Percentiles rank a stretch among this genome's conserved stretches.
phyloP scores from a whole-genome alignment of 2,329 filamentous ascomycete genomes.

The Beauveria varroae region DNA sequence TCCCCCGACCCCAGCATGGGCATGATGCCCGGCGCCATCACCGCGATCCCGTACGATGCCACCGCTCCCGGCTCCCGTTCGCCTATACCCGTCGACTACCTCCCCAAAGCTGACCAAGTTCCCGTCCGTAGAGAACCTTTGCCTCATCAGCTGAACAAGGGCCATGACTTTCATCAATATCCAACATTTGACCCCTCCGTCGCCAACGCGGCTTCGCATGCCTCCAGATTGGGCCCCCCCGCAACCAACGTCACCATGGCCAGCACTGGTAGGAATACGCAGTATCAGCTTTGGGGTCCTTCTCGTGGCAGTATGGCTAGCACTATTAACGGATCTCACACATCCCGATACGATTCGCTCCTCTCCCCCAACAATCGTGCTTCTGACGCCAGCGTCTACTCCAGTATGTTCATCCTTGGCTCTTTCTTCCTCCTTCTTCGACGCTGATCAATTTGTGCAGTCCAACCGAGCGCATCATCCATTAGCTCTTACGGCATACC shows the following conservation, averaged over 20 bases:
- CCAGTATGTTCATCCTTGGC: conserved; percentile 38
- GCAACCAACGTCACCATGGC: conserved; percentile 63
- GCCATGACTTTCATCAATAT: conserved; percentile 82
- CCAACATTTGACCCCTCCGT: conserved; percentile 58
- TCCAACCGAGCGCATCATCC: conserved; percentile 47
- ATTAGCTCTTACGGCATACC: conserved; percentile 46
- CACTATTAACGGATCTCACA: conserved; percentile 41
- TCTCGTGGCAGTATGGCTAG: conserved; percentile 47
- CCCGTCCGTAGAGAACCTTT: conserved; percentile 62
- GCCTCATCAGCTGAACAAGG: conserved; percentile 78
- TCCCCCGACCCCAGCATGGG: conserved; percentile 61
- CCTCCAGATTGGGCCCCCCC: conserved; percentile 44
- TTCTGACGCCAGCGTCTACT: conserved; percentile 50
- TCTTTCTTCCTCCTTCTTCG: background rate
- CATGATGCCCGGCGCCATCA: conserved; percentile 74
- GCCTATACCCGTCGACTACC: conserved; percentile 65
- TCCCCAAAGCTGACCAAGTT: conserved; percentile 59
- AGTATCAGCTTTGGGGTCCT: conserved; percentile 69
- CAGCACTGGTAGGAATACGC: conserved; percentile 61
- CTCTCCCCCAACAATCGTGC: conserved; percentile 51
- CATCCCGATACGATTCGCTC: conserved; percentile 58
- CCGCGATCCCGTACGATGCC: conserved; percentile 79
- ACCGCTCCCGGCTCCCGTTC: conserved; percentile 57
- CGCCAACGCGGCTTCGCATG: conserved; percentile 41
- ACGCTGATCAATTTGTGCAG: conserved; percentile 28